A percentile compares a stretch with the other conserved stretches of the same genome.
Conservation (phyloP, 176 grass and related monocot genomes). For the bread wheat (Triticum aestivum) region DNA sequence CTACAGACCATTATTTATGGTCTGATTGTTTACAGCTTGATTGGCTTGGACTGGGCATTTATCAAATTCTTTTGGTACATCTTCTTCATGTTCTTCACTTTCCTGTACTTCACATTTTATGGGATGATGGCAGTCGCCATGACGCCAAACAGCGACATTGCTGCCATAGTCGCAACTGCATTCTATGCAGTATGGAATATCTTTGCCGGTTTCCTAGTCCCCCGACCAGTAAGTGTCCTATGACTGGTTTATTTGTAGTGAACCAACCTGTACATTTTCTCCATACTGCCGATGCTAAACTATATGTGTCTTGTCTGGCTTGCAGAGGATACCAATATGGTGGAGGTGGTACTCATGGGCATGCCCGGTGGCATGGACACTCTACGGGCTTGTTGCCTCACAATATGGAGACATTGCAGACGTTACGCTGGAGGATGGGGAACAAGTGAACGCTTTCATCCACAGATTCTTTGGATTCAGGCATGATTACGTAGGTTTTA, state of each 20-base stretch:
- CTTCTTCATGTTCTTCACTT: conserved; percentile 99
- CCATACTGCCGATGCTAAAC: conserved; percentile 13
- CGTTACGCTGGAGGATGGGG: conserved; percentile 4
- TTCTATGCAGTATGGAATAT: conserved; percentile 97
- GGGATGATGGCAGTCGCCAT: conserved; percentile 97
- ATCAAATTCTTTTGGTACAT: conserved; percentile 94
- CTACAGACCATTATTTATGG: conserved; percentile 85
- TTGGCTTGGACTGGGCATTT: conserved; percentile 71
- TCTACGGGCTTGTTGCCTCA: conserved; percentile 83
- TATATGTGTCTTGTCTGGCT: conserved; percentile 26
- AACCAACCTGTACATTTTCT: not conserved
- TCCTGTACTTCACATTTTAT: conserved; percentile 97
- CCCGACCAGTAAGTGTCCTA: conserved; percentile 65
- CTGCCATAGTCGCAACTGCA: conserved; percentile 77
- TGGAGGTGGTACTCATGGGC: conserved; percentile 97
- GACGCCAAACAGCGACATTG: conserved; percentile 91
- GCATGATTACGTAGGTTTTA: conserved; percentile 65
- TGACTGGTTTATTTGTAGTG: not conserved
- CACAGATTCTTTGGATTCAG: conserved; percentile 57
- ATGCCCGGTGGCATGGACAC: conserved; percentile 82
- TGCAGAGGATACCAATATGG: conserved; percentile 97
- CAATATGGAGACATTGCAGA: conserved; percentile 64
- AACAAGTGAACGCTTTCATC: conserved; percentile 57
- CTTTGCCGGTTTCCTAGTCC: conserved; percentile 81
- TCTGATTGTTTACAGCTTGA: conserved; percentile 79